Base-by-base conservation (phyloP, 805 yeast species). In the Schwanniomyces yamadae region DNA sequence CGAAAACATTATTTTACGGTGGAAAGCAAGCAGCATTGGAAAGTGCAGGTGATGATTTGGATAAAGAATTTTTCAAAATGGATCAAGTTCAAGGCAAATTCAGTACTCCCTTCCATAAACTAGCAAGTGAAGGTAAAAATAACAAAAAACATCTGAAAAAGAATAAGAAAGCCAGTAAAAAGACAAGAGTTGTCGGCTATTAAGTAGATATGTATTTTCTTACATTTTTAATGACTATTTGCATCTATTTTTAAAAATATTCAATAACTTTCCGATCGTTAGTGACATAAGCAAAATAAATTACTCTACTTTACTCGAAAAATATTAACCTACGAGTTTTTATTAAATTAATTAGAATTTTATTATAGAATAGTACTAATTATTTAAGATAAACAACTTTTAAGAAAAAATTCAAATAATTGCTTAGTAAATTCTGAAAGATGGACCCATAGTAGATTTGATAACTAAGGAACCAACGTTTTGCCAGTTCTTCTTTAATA, bases 401-500 rank as follows among this genome's bases (percentile, higher is more conserved):
- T 27, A 27, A 27, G 10, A 16, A 14, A 16, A 6, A 20, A 41
- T 32, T 24, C 37, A 34, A 36, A 23, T 24, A 25, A n/a, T n/a
- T n/a, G 59, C 66, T 77, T 90, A 93, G 93, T 93, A 93, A 73
- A 93, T 83, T 85, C 98, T 90, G 95, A 82, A 88, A 70, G 98
- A 85, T 72, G 98, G 99, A 78, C 99, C 99, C 99, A 93, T 93
- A 75, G 98, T 81, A 50, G 96, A 88, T 82, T 93, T 93, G 80
- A 93, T 84, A 69, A 90, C 97, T 74, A 93, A 79, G 67, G 99
- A 93, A 65, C 99, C 99, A 69, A 93, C 97, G 78, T 93, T 93
- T 83, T 93, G 99, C 99, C 99, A 93, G 96, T 93, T 88, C 91
- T 93, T 93, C 96, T 93, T 93, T 74, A 93, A 82, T 75, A 93